Base-by-base conservation (phyloP, 2,329 filamentous ascomycete species). In the Ophiostoma angusticollis region DNA sequence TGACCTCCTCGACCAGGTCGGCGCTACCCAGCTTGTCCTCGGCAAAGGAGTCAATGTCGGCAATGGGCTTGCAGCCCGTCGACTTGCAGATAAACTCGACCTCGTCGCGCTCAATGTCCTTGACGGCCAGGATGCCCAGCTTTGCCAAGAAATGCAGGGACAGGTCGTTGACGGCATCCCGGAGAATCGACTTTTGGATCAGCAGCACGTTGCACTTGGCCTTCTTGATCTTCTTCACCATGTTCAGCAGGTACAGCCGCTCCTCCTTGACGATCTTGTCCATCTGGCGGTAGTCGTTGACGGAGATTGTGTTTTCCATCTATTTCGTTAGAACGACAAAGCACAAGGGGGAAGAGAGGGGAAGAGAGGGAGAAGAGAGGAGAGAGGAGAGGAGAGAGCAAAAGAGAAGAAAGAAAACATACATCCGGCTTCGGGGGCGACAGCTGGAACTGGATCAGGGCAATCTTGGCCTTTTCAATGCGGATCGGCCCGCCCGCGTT, bases 161-260 rank as follows among this genome's bases (percentile, higher is more conserved):
- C 42, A 98, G 73, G 53, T 98, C 91, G 67, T 98, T 98, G 59
- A 98, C 87, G 25, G 91, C 91, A 55, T 98, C 91, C 52, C 91
- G 80, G 43, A 98, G 77, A 52, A 98, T 98, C 12, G 89, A 96
- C 67, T 98, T 98, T 58, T 98, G 91, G 52, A 98, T 96, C 50
- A 98, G 71, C 31, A 96, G 78, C 31, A 98, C 91, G 54, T 98
- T 98, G 68, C 91, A 98, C 70, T 96, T 98, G 50, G 91, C 87
- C 73, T 96, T 98, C 68, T 96, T 95, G 63, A 98, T 98, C 74
- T 96, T 98, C 76, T 98, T 96, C 58, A 93, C 87, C 77, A 98
- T 84, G 70, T 96, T 96, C 43, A 98, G 74, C 48, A 98, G 76
- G 64, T 98, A 98, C 51, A 91, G 84, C 50, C 91, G 84, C 69